Evolutionary conservation across 2,329 filamentous ascomycete genomes (phyloP).

Genomic region (Fusarium musae): DNA sequence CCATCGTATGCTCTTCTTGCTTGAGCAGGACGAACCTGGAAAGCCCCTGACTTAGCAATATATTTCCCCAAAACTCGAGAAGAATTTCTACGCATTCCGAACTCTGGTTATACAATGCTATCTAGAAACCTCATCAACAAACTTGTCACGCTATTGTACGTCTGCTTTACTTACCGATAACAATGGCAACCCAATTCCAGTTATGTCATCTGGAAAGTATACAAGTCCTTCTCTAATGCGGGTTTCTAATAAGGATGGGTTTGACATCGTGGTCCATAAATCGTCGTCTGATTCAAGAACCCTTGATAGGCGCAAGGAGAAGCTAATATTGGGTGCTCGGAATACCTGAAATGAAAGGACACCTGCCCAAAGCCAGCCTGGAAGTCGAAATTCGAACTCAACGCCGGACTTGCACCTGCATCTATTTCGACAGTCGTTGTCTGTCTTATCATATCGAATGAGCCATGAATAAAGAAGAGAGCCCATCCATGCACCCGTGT

Average conservation of each 20-base stretch:
- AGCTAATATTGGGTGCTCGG: rapidly evolving
- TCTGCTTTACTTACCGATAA: neutral
- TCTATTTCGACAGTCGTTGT: rapidly evolving
- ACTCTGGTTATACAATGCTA: rapidly evolving
- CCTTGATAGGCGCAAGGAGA: slow-evolving; percentile 12
- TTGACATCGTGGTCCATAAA: rapidly evolving
- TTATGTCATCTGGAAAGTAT: slow-evolving; percentile 6
- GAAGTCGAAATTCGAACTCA: slow-evolving; percentile 3
- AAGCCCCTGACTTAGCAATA: slow-evolving; percentile 19
- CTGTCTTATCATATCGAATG: neutral
- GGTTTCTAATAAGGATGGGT: rapidly evolving
- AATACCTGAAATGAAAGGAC: neutral
- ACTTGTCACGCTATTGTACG: rapidly evolving
- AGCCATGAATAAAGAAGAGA: slow-evolving; percentile 11
- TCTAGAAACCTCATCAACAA: rapidly evolving
- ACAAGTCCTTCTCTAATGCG: rapidly evolving
- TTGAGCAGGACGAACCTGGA: neutral
- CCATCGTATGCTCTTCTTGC: rapidly evolving
- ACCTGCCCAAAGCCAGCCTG: slow-evolving; percentile 27
- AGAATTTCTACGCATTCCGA: neutral
- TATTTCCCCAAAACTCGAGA: slow-evolving; percentile 11
- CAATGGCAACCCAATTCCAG: rapidly evolving
- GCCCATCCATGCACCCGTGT: neutral
- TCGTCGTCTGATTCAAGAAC: rapidly evolving
- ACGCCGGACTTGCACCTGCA: neutral